A percentile compares a stretch with the other conserved stretches of the same genome.
Evolutionary conservation across 1,284 basidiomycete genomes (phyloP).

Genomic region (Ceratorhiza oryzae-sativae): DNA sequence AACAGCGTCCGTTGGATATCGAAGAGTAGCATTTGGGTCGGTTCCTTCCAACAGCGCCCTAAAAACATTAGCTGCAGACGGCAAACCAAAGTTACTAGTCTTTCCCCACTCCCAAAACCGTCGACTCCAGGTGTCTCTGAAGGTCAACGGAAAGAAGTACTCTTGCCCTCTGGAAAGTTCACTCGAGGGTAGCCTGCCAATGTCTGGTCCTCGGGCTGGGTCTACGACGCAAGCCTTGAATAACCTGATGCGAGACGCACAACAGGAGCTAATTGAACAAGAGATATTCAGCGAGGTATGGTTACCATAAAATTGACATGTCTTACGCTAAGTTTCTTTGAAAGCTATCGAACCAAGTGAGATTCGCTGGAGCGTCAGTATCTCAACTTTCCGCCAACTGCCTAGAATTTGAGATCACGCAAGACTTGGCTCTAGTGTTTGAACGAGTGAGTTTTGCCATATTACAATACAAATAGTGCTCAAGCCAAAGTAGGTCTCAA

Average conservation of each 20-base stretch:
- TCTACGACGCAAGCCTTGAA: constrained; percentile 51
- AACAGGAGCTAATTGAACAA: constrained; percentile 75
- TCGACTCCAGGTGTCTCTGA: constrained; percentile 38
- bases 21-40: constrained; percentile 30
- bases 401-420: constrained; percentile 73
- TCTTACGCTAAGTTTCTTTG: background rate
- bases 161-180: constrained; percentile 25
- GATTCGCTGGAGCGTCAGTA: constrained; percentile 71
- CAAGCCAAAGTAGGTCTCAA: background rate
- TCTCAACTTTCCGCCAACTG: constrained; percentile 76
- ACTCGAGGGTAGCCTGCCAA: constrained; percentile 1
- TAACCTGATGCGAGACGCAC: constrained; percentile 61
- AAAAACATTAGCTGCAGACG: constrained; percentile 7
- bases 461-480: background rate
- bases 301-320: background rate
- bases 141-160: constrained; percentile 11
- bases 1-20: constrained; percentile 19
- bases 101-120: constrained; percentile 36
- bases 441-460: constrained; percentile 60
- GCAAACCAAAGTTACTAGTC: constrained; percentile 23
- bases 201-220: constrained; percentile 7
- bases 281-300: constrained; percentile 69
- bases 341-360: constrained; percentile 70
- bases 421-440: constrained; percentile 70
- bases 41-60: constrained; percentile 18